phyloP scores from a whole-genome alignment of 495 filamentous ascomycete genomes.

The Tuber borchii region DNA sequence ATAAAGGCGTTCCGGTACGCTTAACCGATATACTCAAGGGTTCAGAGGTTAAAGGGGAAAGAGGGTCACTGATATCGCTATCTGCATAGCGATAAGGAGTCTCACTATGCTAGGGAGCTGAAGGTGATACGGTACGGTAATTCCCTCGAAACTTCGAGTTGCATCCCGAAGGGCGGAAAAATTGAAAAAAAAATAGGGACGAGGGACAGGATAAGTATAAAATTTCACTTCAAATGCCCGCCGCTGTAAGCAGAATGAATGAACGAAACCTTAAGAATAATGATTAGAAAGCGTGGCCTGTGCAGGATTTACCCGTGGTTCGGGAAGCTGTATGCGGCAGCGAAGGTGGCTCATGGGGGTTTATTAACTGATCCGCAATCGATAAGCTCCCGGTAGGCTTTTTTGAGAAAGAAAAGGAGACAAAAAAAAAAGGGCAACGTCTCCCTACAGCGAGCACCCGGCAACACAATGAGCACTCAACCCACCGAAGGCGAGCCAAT shows the following conservation, averaged over 20 bases:
- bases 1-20: neutral
- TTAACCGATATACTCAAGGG: constrained; percentile 18
- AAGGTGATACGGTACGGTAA: constrained; percentile 14
- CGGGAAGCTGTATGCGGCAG: constrained; percentile 37
- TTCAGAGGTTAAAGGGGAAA: neutral
- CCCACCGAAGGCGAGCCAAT: neutral
- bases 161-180: neutral
- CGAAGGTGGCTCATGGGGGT: constrained; percentile 21
- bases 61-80: constrained; percentile 33
- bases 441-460: neutral
- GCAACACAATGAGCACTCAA: neutral
- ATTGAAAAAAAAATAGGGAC: neutral
- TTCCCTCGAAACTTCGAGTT: constrained; percentile 21
- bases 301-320: constrained; percentile 37
- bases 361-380: constrained; percentile 30
- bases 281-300: constrained; percentile 19
- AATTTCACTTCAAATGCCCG: neutral
- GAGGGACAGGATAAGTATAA: neutral
- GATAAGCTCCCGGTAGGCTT: neutral
- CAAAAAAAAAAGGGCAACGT: neutral
- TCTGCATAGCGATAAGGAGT: constrained; percentile 29
- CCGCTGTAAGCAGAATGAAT: neutral
- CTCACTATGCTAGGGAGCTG: constrained; percentile 19
- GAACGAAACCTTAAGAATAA: neutral
- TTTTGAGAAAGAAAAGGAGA: neutral